phyloP scores from a whole-genome alignment of 805 yeast genomes.

The Ogataea salicorniae region DNA sequence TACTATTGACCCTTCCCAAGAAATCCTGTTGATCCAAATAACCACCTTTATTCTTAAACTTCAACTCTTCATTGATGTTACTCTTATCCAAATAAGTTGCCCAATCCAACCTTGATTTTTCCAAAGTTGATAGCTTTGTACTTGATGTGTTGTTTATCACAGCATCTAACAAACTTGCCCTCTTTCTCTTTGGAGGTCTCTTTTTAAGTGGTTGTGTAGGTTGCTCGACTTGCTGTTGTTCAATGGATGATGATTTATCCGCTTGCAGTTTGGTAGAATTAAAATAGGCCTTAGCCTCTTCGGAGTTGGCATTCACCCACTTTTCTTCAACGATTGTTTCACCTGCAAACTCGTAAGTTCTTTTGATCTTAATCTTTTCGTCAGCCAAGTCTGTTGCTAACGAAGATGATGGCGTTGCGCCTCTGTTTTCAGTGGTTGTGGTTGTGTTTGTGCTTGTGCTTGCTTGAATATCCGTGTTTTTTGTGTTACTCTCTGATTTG shows the following conservation, averaged over 20 bases:
- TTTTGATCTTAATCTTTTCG: conserved; percentile 62
- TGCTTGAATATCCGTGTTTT: background rate
- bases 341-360: conserved; percentile 88
- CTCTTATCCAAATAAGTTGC: conserved; percentile 86
- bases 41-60: conserved; percentile 80
- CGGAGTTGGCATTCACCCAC: conserved; percentile 68
- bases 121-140: conserved; percentile 83
- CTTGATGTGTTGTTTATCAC: conserved; percentile 65
- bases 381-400: background rate
- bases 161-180: conserved; percentile 72
- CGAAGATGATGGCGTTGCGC: too few species aligned
- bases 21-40: conserved; percentile 89
- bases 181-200: conserved; percentile 48
- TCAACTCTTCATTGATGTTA: conserved; percentile 79
- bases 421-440: too few species aligned
- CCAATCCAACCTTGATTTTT: conserved; percentile 93
- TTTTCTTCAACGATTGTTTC: conserved; percentile 72
- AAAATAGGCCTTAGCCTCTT: conserved; percentile 81
- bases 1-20: conserved; percentile 65
- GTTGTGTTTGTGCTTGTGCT: too few species aligned
- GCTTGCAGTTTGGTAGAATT: conserved; percentile 39
- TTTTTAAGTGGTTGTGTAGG: conserved; percentile 1
- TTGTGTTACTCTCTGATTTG: background rate
- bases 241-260: background rate
- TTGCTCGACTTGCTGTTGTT: background rate